These are phyloP conservation scores for Luvunga scandens DNA, from an alignment of 345 rosid species.

Conservation along the genomic window DNA sequence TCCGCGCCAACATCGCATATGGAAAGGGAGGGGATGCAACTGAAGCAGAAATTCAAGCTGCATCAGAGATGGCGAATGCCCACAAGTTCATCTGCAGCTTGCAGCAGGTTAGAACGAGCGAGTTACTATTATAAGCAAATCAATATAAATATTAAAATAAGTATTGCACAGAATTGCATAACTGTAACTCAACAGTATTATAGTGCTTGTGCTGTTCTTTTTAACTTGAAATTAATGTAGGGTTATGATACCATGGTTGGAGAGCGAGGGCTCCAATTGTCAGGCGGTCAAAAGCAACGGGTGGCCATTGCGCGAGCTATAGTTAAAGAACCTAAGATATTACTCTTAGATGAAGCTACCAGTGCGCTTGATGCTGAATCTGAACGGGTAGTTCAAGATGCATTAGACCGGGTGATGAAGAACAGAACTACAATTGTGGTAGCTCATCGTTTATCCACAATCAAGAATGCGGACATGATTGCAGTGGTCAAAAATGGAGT, in stretches of 20 bases:
- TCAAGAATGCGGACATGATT: conserved; percentile 57
- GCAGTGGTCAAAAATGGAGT: conserved; percentile 57
- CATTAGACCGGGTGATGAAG: conserved; percentile 47
- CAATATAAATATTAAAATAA: too few relatives aligned
- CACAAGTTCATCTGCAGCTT: conserved; percentile 77
- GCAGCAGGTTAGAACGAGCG: conserved; percentile 47
- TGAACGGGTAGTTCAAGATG: conserved; percentile 50
- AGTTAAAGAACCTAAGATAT: conserved; percentile 46
- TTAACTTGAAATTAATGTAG: conserved; percentile 21
- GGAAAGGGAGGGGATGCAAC: conserved; percentile 70
- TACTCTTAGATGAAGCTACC: conserved; percentile 58
- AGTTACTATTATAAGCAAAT: too few relatives aligned
- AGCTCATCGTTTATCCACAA: conserved; percentile 55
- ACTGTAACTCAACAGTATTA: not conserved
- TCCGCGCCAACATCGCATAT: conserved; percentile 74
- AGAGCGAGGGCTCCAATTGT: conserved; percentile 53
- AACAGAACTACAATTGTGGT: conserved; percentile 48
- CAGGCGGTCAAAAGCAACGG: conserved; percentile 61
- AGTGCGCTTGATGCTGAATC: conserved; percentile 66
- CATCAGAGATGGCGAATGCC: conserved; percentile 74
- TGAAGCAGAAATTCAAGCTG: conserved; percentile 66
- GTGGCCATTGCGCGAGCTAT: conserved; percentile 62
- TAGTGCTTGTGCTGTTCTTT: not conserved
- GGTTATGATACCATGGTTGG: conserved; percentile 60
- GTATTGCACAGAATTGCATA: too few relatives aligned